A percentile compares a stretch with the other conserved stretches of the same genome.
These are phyloP conservation scores for Sphaerosporella brunnea DNA, from an alignment of 495 filamentous ascomycete genomes.

Conservation along the genomic window DNA sequence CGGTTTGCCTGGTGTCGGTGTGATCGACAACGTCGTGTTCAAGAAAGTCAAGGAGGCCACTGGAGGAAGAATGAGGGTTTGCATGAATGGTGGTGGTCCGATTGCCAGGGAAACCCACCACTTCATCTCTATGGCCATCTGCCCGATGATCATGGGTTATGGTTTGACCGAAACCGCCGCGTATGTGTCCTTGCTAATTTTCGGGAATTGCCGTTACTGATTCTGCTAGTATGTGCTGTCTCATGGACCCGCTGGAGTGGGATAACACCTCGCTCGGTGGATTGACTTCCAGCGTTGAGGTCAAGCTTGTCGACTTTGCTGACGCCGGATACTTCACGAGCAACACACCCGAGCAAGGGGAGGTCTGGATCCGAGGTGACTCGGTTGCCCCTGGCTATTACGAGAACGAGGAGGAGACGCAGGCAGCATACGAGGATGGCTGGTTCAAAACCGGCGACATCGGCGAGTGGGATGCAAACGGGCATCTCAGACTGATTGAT, in stretches of 20 bases:
- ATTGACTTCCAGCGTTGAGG: conserved; percentile 62
- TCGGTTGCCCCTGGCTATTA: conserved; percentile 60
- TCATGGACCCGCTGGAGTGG: conserved; percentile 87
- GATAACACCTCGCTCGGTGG: conserved; percentile 64
- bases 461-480: conserved; percentile 68
- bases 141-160: conserved; percentile 84
- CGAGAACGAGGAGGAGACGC: conserved; percentile 68
- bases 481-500: conserved; percentile 80
- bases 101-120: conserved; percentile 71
- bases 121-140: conserved; percentile 77
- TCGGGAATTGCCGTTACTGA: conserved; percentile 10
- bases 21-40: conserved; percentile 66
- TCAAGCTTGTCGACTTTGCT: conserved; percentile 88
- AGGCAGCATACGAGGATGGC: conserved; percentile 52
- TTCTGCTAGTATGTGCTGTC: conserved; percentile 50
- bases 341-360: conserved; percentile 75
- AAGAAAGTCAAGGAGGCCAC: conserved; percentile 86
- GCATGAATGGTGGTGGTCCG: conserved; percentile 76
- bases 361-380: conserved; percentile 78
- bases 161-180: conserved; percentile 81
- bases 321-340: conserved; percentile 81
- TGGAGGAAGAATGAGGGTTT: conserved; percentile 60
- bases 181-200: conserved; percentile 10
- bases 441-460: conserved; percentile 97
- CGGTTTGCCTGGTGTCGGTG: conserved; percentile 54